Percentiles rank a stretch among this genome's conserved stretches.
Conservation (phyloP, 2,329 filamentous ascomycete genomes). For the Aspergillus sp. region DNA sequence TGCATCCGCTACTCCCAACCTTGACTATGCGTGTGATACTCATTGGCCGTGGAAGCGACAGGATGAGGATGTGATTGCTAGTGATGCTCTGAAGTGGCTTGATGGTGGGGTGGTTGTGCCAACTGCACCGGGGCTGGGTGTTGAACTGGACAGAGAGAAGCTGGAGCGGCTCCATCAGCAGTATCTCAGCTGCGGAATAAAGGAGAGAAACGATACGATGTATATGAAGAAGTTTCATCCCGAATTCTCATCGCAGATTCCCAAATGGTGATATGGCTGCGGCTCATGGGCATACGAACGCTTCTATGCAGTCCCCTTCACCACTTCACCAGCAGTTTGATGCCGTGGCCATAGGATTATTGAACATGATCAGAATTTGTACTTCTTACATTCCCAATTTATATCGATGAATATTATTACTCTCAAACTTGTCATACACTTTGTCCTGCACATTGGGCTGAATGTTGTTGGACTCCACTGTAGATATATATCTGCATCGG, state of each 20-base stretch:
- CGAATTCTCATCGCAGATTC: background rate
- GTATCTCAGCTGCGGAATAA: conserved; percentile 37
- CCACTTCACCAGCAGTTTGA: too few relatives aligned
- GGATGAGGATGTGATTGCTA: conserved; percentile 41
- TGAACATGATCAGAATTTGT: too few relatives aligned
- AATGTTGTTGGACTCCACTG: too few relatives aligned
- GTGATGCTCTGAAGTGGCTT: conserved; percentile 37
- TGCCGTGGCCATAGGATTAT: too few relatives aligned
- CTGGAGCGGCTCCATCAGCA: conserved; percentile 34
- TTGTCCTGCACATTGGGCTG: too few relatives aligned
- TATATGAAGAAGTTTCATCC: background rate
- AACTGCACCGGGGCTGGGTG: conserved; percentile 32
- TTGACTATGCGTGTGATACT: conserved; percentile 46
- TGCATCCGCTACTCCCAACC: conserved; percentile 40
- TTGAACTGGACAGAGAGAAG: conserved; percentile 39
- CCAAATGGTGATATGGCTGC: background rate
- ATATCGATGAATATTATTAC: too few relatives aligned
- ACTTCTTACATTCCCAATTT: too few relatives aligned
- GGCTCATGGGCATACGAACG: too few relatives aligned
- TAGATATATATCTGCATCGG: too few relatives aligned
- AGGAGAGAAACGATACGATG: background rate
- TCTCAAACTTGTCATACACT: too few relatives aligned
- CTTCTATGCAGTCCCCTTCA: too few relatives aligned
- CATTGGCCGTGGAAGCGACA: conserved; percentile 47
- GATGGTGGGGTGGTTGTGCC: conserved; percentile 38